Base-by-base conservation (phyloP, 306 rosid genomes). In the Lablab purpureus region DNA sequence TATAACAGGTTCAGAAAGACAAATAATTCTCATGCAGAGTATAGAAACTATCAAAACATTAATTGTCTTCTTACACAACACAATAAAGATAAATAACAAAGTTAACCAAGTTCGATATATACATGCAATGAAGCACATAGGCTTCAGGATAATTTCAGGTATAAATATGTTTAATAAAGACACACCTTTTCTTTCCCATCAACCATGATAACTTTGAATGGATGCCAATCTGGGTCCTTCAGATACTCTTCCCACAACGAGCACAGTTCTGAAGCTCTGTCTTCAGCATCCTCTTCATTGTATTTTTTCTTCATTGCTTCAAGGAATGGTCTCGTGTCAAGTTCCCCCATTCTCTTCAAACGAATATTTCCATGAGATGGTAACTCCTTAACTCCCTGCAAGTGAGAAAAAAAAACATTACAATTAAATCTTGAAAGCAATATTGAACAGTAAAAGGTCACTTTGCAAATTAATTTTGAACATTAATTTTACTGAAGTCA, bases 191-290 rank as follows among this genome's bases (percentile, higher is more conserved):
- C 71, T 71, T 81, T 76, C 81, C 85, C 99, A 0, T 83, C 88
- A 40, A 82, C 74, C 11, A 17, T 25, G 69, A 63, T 69, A 78
- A 91, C 79, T 85, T 79, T 90, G 79, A 93, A 87, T 13, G 99
- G 99, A 85, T 96, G 98, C 99, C 99, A 96, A 23, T 89, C 97
- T 22, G 98, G 94, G 71, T 96, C 98, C 88, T 87, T 96, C 3
- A 96, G 84, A 87, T 90, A 90, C 82, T 96, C 99, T 76, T 83
- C 92, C 99, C 99, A 96, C 80, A 96, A 52, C 4, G 97, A 90
- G 89, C 99, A 93, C 19, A 91, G 79, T 80, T 90, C 96, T 67
- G 93, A 73, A 27, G 99, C 96, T 83, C 80, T 87, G 17, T 89
- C 93, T 80, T 96, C 97, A 56, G 96, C 97, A 30, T 90, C 90